Evolutionary conservation across 805 yeast species (phyloP).

Genomic region (Kodamaea laetipori): DNA sequence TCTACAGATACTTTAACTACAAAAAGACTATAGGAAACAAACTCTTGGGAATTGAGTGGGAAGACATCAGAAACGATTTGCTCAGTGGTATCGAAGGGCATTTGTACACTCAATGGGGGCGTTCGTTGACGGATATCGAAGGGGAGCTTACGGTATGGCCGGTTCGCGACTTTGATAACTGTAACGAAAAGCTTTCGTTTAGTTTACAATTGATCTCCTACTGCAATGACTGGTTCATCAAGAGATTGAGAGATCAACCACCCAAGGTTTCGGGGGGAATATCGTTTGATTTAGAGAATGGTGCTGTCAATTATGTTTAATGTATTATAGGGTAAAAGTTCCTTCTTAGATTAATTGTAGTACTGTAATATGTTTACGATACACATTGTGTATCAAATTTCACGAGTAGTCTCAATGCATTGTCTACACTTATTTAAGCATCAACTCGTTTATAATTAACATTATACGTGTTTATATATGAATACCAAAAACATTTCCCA

Average conservation of each 20-base stretch:
- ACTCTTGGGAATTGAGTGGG: slow-evolving; percentile 45
- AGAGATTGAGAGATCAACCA: slow-evolving; percentile 8
- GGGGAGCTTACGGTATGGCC: slow-evolving; percentile 32
- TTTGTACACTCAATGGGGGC: slow-evolving; percentile 38
- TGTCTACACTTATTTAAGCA: too few species aligned
- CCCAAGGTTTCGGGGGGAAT: slow-evolving; percentile 9
- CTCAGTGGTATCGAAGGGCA: slow-evolving; percentile 39
- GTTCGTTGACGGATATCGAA: slow-evolving; percentile 14
- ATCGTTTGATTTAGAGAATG: slow-evolving; percentile 33
- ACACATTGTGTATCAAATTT: too few species aligned
- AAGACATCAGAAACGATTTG: slow-evolving; percentile 41
- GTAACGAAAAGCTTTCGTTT: slow-evolving; percentile 33
- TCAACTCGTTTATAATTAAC: too few species aligned
- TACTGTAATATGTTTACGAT: too few species aligned
- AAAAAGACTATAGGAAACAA: slow-evolving; percentile 39
- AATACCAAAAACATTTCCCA: slow-evolving; percentile 21
- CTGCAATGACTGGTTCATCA: slow-evolving; percentile 28
- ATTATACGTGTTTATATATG: not conserved
- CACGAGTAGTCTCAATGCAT: too few species aligned
- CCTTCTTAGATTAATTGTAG: too few species aligned
- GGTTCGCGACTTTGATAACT: slow-evolving; percentile 34
- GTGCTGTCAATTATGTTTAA: slow-evolving; percentile 15
- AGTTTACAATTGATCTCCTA: slow-evolving; percentile 28
- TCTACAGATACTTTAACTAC: slow-evolving; percentile 37
- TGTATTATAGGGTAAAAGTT: not conserved